Evolutionary conservation across 2,329 filamentous ascomycete species (phyloP).

Genomic region (Alternaria sp.): DNA sequence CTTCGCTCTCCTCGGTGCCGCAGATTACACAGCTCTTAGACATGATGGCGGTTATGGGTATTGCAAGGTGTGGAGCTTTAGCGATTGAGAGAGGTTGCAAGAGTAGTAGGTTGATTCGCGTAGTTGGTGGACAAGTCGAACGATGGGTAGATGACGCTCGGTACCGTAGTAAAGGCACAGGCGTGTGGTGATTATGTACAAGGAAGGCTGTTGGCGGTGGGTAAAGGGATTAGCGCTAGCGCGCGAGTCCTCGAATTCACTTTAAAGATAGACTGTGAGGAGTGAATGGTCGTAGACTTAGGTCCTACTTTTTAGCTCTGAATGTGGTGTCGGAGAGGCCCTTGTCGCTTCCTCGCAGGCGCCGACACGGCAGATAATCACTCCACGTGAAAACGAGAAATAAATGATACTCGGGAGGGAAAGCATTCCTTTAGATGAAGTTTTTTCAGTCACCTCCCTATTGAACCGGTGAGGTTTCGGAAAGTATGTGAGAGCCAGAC

Average conservation of each 20-base stretch:
- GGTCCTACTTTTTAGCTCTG: neutral
- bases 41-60: neutral
- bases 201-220: neutral
- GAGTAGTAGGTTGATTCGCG: neutral
- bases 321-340: neutral
- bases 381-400: neutral
- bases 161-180: neutral
- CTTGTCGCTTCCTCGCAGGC: neutral
- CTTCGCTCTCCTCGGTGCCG: constrained; percentile 29
- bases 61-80: neutral
- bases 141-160: neutral
- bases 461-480: too few species aligned
- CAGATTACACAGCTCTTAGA: constrained; percentile 37
- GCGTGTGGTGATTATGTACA: constrained; percentile 1
- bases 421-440: neutral
- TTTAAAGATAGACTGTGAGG: neutral
- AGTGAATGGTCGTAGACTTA: constrained; percentile 1
- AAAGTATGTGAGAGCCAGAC: neutral
- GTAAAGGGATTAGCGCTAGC: neutral
- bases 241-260: neutral
- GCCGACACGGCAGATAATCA: neutral
- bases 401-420: neutral
- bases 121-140: neutral
- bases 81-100: neutral
- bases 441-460: neutral